A percentile compares a stretch with the other conserved stretches of the same genome.
Conservation (phyloP, 129 eudicot species). For the Flaveria ramosissima region DNA sequence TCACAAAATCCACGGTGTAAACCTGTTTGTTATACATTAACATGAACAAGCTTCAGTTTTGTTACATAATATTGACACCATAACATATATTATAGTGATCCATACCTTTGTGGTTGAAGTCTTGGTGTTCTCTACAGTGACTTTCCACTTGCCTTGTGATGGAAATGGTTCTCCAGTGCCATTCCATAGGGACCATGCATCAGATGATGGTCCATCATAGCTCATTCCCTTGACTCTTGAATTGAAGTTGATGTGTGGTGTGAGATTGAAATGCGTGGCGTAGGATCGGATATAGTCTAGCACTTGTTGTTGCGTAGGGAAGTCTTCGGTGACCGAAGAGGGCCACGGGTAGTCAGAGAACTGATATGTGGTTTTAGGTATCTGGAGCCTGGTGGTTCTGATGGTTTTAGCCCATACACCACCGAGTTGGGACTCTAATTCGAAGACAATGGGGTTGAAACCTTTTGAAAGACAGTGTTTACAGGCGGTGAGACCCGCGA, state of each 20-base stretch:
- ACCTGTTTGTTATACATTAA: conserved; percentile 29
- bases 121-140: conserved; percentile 36
- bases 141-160: conserved; percentile 49
- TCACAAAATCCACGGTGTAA: conserved; percentile 50
- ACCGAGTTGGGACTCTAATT: conserved; percentile 43
- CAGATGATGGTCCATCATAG: conserved; percentile 38
- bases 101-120: conserved; percentile 36
- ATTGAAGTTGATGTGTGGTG: conserved; percentile 42
- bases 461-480: conserved; percentile 56
- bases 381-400: conserved; percentile 53
- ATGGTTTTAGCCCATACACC: conserved; percentile 65
- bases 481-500: conserved; percentile 63
- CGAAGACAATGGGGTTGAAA: conserved; percentile 55
- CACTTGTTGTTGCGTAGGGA: conserved; percentile 45
- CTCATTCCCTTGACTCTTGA: conserved; percentile 39
- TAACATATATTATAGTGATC: background rate
- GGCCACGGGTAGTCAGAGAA: conserved; percentile 76
- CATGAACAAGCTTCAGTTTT: background rate
- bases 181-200: conserved; percentile 45
- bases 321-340: conserved; percentile 38
- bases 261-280: conserved; percentile 51
- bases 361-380: conserved; percentile 34
- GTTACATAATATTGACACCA: background rate
- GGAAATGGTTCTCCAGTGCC: conserved; percentile 44
- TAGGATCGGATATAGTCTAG: conserved; percentile 51